Evolutionary conservation across 805 yeast species (phyloP), one percentile per base, ranked within the genome.

Genomic region (Lipomyces japonicus): DNA sequence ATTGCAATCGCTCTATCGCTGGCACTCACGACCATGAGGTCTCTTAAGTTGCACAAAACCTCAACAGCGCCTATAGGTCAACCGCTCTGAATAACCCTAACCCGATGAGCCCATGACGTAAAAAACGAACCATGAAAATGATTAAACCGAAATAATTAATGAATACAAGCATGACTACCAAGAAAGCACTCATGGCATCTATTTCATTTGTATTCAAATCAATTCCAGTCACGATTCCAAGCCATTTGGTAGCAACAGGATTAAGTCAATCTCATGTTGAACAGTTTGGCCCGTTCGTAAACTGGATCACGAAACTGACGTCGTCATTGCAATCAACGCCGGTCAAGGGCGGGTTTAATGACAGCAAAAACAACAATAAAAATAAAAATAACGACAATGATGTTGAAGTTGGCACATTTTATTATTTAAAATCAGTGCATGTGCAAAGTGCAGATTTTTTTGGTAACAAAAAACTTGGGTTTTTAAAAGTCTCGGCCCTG

Each of bases 361-460:
- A n/a, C n/a, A n/a, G n/a, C n/a, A n/a, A n/a, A n/a, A n/a, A n/a
- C n/a, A n/a, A n/a, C n/a, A n/a, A n/a, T n/a, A n/a, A n/a, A n/a
- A n/a, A n/a, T n/a, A n/a, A n/a, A n/a, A 36, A 10, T 1, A 34
- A n/a, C 3, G 3, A 2, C 12, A 28, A 22, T 6, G 39, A 18
- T 5, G 25, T 26, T 23, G 34, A 21, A 30, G 25, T 34, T 1
- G 21, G 21, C 7, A 19, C 16, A 19, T 51, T 28, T n/a, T 61
- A 43, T 37, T 30, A 42, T 12, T 40, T 61, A 22, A 31, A 42
- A 31, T 22, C 35, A 14, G 60, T 61, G 37, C 53, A 61, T 7
- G 50, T 61, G 35, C 62, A 59, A 37, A 49, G 58, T 7, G 61
- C 57, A 7, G 65, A 61, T 44, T 40, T 39, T 18, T 61, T 61